Evolutionary conservation across 306 rosid species (phyloP), one percentile per base, ranked within the genome.

Genomic region (Quercus variabilis): DNA sequence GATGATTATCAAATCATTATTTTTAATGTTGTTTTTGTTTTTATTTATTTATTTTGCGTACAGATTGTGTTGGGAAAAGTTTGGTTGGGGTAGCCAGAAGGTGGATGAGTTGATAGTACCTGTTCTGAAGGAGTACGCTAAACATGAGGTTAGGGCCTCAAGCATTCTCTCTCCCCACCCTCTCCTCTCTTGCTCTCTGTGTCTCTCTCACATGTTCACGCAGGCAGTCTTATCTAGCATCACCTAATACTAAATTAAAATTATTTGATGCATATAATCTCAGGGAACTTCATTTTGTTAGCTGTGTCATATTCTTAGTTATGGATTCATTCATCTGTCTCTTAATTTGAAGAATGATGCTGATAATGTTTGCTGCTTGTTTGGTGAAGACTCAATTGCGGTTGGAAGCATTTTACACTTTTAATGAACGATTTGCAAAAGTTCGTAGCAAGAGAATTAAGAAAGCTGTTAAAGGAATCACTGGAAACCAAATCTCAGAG

Each of bases 21-120:
- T 38, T 0, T 83, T 73, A 78, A 7, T 38, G 46, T 38, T 7
- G 10, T 38, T 7, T 38, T 31, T 31, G 0, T 30, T 30, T 30
- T 30, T 30, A 30, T 30, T 4, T 21, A 21, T 31, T 31, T 31
- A 57, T 79, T 77, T 62, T 76, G 76, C 49, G 5, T 49, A 68
- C 90, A 94, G 98, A 87, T 88, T 94, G 81, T 94, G 98, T 81
- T 92, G 92, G 92, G 98, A 92, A 83, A 94, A 91, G 87, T 94
- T 94, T 80, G 94, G 97, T 65, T 94, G 98, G 98, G 87, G 85
- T 71, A 87, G 73, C 86, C 92, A 86, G 81, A 94, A 92, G 90
- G 86, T 89, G 56, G 99, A 94, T 90, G 99, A 92, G 65, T 85
- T 94, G 81, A 76, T 94, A 21, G 67, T 94, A 69, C 97, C 99